Percentiles rank a stretch among this genome's conserved stretches.
These are phyloP conservation scores for Termitomyces sp. DNA, from an alignment of 768 basidiomycete genomes.

Conservation along the genomic window DNA sequence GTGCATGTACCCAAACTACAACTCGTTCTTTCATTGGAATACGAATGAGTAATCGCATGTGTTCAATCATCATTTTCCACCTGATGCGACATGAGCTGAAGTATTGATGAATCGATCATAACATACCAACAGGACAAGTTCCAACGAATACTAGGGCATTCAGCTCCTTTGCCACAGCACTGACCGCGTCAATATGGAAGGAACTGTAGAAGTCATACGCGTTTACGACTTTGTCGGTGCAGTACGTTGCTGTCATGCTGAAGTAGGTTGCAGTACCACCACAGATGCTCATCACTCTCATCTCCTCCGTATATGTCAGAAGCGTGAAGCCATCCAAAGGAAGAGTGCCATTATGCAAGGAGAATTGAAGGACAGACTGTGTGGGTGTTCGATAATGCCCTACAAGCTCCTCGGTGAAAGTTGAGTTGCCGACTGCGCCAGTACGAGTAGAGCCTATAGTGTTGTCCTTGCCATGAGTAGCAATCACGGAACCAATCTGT, in stretches of 20 bases:
- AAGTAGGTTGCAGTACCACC: conserved; percentile 9
- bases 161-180: background rate
- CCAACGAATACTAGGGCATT: conserved; percentile 1
- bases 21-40: too few species aligned
- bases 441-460: conserved; percentile 5
- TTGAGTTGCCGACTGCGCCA: background rate
- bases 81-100: background rate
- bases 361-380: background rate
- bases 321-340: background rate
- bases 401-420: conserved; percentile 5
- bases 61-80: background rate
- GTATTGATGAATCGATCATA: background rate
- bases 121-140: conserved; percentile 6
- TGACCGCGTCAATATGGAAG: background rate
- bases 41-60: too few species aligned
- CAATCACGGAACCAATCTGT: conserved; percentile 3
- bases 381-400: conserved; percentile 5
- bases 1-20: too few species aligned
- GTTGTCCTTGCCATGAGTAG: conserved; percentile 8
- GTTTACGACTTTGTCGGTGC: conserved; percentile 1
- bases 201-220: conserved; percentile 2
- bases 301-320: conserved; percentile 5
- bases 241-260: conserved; percentile 5
- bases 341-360: background rate
- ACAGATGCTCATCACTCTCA: conserved; percentile 8